These are phyloP conservation scores for Periconia sp. DNA, from an alignment of 2,329 filamentous ascomycete species.

Conservation along the genomic window DNA sequence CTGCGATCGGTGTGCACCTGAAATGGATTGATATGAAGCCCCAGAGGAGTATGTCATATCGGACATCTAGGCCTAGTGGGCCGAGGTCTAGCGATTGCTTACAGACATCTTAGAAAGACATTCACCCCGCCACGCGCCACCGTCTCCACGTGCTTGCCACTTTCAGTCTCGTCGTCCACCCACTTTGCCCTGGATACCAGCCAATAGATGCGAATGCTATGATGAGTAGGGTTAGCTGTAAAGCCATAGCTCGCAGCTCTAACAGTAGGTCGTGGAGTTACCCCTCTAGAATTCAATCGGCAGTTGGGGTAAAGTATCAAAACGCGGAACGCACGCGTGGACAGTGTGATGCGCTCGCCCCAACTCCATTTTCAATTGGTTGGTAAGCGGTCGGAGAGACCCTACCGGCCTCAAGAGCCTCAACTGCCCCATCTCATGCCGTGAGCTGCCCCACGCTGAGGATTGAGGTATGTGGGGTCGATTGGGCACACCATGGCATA, in stretches of 20 bases:
- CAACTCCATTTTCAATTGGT: slow-evolving; percentile 25
- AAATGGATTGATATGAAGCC: too few relatives aligned
- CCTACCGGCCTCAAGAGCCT: neutral
- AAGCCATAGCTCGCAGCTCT: too few relatives aligned
- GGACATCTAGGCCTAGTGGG: too few relatives aligned
- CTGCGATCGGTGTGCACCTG: too few relatives aligned
- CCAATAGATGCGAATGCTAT: too few relatives aligned
- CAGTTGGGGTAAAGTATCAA: too few relatives aligned
- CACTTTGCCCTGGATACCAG: too few relatives aligned
- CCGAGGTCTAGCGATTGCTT: slow-evolving; percentile 12
- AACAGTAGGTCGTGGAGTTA: slow-evolving; percentile 17
- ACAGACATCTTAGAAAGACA: slow-evolving; percentile 25
- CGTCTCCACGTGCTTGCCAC: slow-evolving; percentile 11
- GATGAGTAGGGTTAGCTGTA: too few relatives aligned
- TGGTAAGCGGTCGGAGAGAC: slow-evolving; percentile 20
- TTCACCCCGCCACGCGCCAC: slow-evolving; percentile 16
- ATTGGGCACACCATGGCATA: slow-evolving; percentile 1
- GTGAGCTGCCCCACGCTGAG: slow-evolving; percentile 7
- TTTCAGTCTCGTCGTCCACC: too few relatives aligned
- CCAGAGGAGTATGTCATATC: too few relatives aligned
- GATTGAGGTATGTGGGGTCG: slow-evolving; percentile 14
- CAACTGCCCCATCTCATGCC: neutral
- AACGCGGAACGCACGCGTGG: slow-evolving; percentile 12
- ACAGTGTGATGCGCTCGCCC: slow-evolving; percentile 1
- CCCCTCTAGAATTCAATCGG: slow-evolving; percentile 31